Base-by-base conservation (phyloP, 2,329 filamentous ascomycete genomes). In the Dactylellina leptospora region DNA sequence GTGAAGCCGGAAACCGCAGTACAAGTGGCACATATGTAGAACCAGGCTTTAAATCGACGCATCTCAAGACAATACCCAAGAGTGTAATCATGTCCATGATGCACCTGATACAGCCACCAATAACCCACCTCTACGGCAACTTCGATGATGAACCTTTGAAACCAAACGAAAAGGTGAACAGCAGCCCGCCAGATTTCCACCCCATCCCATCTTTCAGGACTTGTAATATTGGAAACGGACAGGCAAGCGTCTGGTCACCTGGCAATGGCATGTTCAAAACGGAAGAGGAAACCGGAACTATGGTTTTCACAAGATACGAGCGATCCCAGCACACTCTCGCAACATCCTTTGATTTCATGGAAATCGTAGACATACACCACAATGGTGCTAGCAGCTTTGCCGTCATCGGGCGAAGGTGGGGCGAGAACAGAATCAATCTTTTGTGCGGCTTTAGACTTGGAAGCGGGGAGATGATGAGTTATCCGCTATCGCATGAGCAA, bases 1-100 rank as follows among this genome's bases (percentile, higher is more conserved):
- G 66, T 23, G 66, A 71, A 18, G 66, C 66, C 11, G 66, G 66
- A 42, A 71, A 71, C 27, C 66, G 66, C 20, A 71, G 54, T 18
- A 62, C 55, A 20, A 63, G 66, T 22, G 61, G 18, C 51, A 63
- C 59, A 20, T 71, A 71, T 54, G 66, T 71, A 4, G 66, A 71
- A 23, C 66, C 66, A 23, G 58, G 63, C 18, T 71, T 71, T 23
- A 71, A 71, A 47, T 63, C 66, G 25, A 71, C 66, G 5, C 66
- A 71, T 28, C 44, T 71, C 13, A 71, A 71, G 38, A 71, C 66
- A 22, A 71, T 71, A n/a, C 66, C 66, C 13, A 63, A 71, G 45
- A 71, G 66, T 36, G 66, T 71, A 10, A 71, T 71, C 42, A 71
- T 71, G 66, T 71, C 66, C 11, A 71, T 71, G 66, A 71, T 71